These are phyloP conservation scores for Coniochaeta pulveracea DNA, from an alignment of 2,329 filamentous ascomycete genomes.

Conservation along the genomic window DNA sequence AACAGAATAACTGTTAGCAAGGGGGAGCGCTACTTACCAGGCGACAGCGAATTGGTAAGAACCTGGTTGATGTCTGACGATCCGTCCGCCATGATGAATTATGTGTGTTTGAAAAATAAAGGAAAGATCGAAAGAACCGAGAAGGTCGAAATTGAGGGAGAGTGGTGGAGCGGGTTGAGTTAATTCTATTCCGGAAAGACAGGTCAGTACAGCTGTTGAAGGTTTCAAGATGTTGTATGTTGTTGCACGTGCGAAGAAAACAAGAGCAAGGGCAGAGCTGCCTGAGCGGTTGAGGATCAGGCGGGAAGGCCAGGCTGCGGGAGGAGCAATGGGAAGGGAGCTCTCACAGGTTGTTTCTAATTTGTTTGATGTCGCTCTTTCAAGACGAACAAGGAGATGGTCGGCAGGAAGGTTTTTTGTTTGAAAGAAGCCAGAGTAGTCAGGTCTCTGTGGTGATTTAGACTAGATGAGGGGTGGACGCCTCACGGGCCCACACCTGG, in stretches of 20 bases:
- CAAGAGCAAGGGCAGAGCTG: background rate
- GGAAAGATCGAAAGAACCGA: background rate
- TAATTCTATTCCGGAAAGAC: too few species aligned
- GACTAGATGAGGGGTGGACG: constrained; percentile 8
- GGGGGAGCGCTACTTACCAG: constrained; percentile 51
- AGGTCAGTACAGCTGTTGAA: too few species aligned
- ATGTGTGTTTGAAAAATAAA: constrained; percentile 15
- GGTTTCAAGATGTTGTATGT: constrained; percentile 14
- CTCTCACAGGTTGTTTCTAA: background rate
- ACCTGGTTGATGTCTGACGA: constrained; percentile 90
- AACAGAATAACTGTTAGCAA: constrained; percentile 7
- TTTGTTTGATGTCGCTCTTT: background rate
- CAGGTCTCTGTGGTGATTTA: constrained; percentile 2
- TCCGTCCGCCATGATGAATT: constrained; percentile 45
- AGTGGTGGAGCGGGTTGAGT: background rate
- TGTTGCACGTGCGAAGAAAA: constrained; percentile 7
- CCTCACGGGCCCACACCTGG: too few species aligned
- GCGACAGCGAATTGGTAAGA: constrained; percentile 90
- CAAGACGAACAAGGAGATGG: background rate
- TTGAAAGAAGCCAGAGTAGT: background rate
- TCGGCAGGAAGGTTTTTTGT: background rate
- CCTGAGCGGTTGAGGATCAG: constrained; percentile 1
- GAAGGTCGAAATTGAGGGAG: constrained; percentile 1
- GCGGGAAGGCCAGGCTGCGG: background rate
- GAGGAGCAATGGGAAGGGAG: background rate